Evolutionary conservation across 139 green algal genomes (phyloP).

Genomic region (Chlorella sp.): DNA sequence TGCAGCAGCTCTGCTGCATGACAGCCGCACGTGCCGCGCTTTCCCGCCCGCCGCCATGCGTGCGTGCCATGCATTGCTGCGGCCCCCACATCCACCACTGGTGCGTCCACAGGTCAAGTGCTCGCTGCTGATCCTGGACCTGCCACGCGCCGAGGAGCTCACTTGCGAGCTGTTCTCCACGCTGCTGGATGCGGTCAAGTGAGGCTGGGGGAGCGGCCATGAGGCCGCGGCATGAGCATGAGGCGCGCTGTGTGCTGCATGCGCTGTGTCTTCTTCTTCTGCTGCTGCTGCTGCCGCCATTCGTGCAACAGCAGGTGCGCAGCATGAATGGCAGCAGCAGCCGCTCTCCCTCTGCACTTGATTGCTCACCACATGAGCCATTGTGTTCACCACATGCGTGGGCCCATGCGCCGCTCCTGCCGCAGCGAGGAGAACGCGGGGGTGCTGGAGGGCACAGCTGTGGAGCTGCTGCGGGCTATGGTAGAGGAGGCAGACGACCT

Average conservation of each 20-base stretch:
- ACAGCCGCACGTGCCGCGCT: no score
- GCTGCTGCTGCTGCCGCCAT: background rate
- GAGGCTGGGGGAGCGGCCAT: background rate
- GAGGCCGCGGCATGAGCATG: background rate
- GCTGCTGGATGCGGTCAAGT: conserved; percentile 67
- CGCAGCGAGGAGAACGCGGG: conserved; percentile 53
- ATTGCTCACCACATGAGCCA: no score
- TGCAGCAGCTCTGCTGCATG: no score
- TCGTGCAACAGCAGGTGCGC: no score
- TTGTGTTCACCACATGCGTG: background rate
- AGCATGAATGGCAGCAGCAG: no score
- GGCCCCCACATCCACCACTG: background rate
- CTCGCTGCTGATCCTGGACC: conserved; percentile 71
- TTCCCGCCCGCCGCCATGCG: no score
- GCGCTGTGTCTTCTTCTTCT: no score
- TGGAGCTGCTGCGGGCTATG: conserved; percentile 59
- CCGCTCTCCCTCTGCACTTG: no score
- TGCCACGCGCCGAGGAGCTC: conserved; percentile 53
- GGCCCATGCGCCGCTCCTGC: background rate
- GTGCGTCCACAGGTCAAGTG: conserved; percentile 54
- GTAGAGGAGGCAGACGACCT: conserved; percentile 74
- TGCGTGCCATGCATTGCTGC: no score
- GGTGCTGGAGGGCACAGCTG: conserved; percentile 10
- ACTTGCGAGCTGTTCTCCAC: conserved; percentile 51
- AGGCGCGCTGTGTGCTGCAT: no score